These are phyloP conservation scores for Cercospora citrullina DNA, from an alignment of 2,329 filamentous ascomycete species.

Conservation along the genomic window DNA sequence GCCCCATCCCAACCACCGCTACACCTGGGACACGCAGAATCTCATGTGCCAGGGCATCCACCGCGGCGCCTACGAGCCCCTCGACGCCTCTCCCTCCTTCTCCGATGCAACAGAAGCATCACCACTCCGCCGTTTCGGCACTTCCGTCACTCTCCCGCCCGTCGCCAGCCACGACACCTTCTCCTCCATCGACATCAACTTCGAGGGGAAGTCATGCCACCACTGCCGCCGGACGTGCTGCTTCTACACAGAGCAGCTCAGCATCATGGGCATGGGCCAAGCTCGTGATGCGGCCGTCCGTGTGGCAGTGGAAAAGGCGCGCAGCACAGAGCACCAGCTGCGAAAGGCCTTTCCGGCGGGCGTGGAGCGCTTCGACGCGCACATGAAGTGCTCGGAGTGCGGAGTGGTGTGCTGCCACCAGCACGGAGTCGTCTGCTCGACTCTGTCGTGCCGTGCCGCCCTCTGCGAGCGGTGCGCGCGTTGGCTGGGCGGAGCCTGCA, in stretches of 20 bases:
- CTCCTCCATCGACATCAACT: conserved; percentile 10
- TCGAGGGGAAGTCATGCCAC: conserved; percentile 16
- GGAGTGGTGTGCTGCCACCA: conserved; percentile 14
- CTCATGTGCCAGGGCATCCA: conserved; percentile 22
- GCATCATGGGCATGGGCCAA: conserved; percentile 1
- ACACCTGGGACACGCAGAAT: conserved; percentile 20
- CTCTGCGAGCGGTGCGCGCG: conserved; percentile 13
- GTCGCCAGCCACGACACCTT: conserved; percentile 7
- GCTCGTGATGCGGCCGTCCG: conserved; percentile 6
- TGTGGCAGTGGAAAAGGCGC: conserved; percentile 3
- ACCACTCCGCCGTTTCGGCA: conserved; percentile 14
- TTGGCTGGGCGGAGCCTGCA: conserved; percentile 6
- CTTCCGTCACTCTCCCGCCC: background rate
- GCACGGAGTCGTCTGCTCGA: conserved; percentile 18
- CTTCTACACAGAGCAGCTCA: conserved; percentile 12
- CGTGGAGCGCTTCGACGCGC: conserved; percentile 16
- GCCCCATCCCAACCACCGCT: conserved; percentile 20
- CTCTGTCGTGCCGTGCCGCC: conserved; percentile 12
- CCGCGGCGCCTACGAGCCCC: conserved; percentile 1
- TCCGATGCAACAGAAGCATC: background rate
- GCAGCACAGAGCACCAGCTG: conserved; percentile 1
- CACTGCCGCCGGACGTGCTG: conserved; percentile 16
- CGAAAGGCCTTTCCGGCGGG: conserved; percentile 4
- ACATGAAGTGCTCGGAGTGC: conserved; percentile 18
- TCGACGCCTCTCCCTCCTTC: conserved; percentile 6